Evolutionary conservation across 2,329 filamentous ascomycete species (phyloP), one percentile per base, ranked within the genome.

Genomic region (Chaetomiaceae sp.): DNA sequence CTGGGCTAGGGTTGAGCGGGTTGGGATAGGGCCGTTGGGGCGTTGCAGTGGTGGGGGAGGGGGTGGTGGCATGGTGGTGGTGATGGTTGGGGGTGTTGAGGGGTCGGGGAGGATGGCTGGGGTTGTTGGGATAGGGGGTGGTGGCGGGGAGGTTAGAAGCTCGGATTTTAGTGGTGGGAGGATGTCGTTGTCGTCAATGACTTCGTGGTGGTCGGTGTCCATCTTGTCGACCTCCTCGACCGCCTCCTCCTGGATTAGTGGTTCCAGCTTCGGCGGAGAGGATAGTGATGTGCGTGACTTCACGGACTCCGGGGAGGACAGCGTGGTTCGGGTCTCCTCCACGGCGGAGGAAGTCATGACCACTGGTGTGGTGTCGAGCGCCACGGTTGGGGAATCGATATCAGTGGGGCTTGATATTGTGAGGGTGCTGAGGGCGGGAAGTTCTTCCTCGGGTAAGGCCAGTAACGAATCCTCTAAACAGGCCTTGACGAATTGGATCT

Each of bases 1-100:
- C 54, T 86, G 83, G 1, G 83, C 83, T 27, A 88, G 71, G 0
- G 75, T 79, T 3, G 83, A 84, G 18, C 83, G 74, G 17, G 79
- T 79, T 0, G 78, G 79, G 14, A 80, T 73, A 2, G 76, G 66
- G 36, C 62, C 66, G n/a, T n/a, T n/a, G n/a, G n/a, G n/a, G n/a
- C n/a, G n/a, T n/a, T n/a, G n/a, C n/a, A n/a, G n/a, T n/a, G n/a
- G 6, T 42, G 35, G 32, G 22, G 20, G 30, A 43, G 38, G 15
- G 48, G 32, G 1, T 10, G 43, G 41, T n/a, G 30, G 22, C 24
- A 47, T 38, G 33, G 44, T 30, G 29, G 45, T 41, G n/a, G n/a
- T n/a, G n/a, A n/a, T n/a, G n/a, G n/a, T n/a, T n/a, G n/a, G n/a
- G n/a, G n/a, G n/a, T n/a, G n/a, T n/a, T n/a, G n/a, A n/a, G n/a